phyloP scores from a whole-genome alignment of 108 stramenopile species.

The Pinguiococcus pyrenoidosus region DNA sequence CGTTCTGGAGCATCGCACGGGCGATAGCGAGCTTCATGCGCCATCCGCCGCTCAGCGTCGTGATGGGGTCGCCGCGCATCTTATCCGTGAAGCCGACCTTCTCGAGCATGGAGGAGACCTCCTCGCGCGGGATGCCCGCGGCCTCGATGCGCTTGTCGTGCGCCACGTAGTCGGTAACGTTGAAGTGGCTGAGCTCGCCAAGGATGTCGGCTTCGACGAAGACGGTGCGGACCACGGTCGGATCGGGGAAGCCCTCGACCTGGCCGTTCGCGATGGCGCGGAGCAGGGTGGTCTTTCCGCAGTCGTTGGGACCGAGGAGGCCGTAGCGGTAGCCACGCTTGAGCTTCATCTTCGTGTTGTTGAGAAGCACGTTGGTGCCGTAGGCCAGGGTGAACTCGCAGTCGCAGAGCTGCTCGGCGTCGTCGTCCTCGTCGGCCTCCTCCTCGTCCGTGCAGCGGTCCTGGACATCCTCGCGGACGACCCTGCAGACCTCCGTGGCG shows the following conservation, averaged over 20 bases:
- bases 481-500: background rate
- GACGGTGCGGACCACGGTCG: conserved; percentile 81
- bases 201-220: conserved; percentile 99
- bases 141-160: conserved; percentile 67
- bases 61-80: conserved; percentile 79
- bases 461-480: no score
- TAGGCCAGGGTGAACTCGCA: conserved; percentile 98
- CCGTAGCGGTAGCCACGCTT: conserved; percentile 94
- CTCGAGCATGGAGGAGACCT: conserved; percentile 68
- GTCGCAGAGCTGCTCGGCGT: conserved; percentile 94
- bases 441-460: no score
- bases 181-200: conserved; percentile 56
- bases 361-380: conserved; percentile 97
- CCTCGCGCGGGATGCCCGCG: conserved; percentile 54
- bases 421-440: conserved; percentile 82
- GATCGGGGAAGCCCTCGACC: conserved; percentile 97
- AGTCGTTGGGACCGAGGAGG: conserved; percentile 92
- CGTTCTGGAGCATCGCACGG: conserved; percentile 94
- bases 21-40: conserved; percentile 99
- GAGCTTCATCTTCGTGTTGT: conserved; percentile 97
- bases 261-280: conserved; percentile 97
- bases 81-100: conserved; percentile 90
- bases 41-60: conserved; percentile 94
- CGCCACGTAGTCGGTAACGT: conserved; percentile 64
- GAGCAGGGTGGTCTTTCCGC: conserved; percentile 98